These are phyloP conservation scores for Oidiodendron maius DNA, from an alignment of 495 filamentous ascomycete species.

Conservation along the genomic window DNA sequence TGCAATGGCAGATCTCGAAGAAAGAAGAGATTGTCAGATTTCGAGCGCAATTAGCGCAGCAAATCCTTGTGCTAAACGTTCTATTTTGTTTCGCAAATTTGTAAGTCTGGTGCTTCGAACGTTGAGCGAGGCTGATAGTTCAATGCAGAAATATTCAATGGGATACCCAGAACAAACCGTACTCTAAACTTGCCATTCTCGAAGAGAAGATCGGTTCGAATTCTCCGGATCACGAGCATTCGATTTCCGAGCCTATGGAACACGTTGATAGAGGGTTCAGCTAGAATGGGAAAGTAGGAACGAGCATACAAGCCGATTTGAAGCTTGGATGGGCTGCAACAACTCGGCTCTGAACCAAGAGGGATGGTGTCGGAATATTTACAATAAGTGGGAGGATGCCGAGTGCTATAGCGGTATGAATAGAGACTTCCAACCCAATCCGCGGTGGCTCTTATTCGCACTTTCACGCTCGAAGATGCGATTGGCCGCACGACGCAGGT, in stretches of 20 bases:
- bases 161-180: background rate
- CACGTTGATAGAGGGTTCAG: background rate
- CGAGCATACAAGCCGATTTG: background rate
- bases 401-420: background rate
- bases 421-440: background rate
- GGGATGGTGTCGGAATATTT: background rate
- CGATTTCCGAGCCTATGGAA: background rate
- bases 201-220: background rate
- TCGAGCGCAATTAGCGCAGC: background rate
- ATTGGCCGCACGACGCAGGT: background rate
- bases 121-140: background rate
- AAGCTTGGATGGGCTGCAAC: background rate
- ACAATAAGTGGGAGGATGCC: background rate
- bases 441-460: background rate
- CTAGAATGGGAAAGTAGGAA: background rate
- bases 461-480: conserved; percentile 1
- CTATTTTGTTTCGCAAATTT: background rate
- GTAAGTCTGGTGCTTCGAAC: too few relatives aligned
- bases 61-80: background rate
- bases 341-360: background rate
- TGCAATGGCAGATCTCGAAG: background rate
- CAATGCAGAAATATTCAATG: background rate
- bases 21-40: conserved; percentile 1
- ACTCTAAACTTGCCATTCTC: background rate
- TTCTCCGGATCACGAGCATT: background rate